Evolutionary conservation across 805 yeast species (phyloP).

Genomic region (Nematodospora valgi): DNA sequence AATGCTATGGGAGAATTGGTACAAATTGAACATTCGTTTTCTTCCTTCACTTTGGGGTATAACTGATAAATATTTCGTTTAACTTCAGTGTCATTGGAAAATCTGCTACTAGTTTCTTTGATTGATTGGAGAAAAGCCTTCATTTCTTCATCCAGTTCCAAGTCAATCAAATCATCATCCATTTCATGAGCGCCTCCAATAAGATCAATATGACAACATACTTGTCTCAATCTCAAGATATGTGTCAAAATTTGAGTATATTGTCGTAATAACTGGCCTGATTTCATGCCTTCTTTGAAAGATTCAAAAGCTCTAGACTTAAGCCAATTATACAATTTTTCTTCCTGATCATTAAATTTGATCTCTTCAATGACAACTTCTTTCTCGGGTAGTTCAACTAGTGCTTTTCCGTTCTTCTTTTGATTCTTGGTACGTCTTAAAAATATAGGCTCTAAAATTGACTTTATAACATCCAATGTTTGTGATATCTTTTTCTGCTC

Average conservation of each 20-base stretch:
- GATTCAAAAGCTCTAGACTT: conserved; percentile 63
- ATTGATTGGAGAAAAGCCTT: conserved; percentile 8
- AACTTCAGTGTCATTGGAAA: conserved; percentile 19
- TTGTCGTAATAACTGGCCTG: conserved; percentile 66
- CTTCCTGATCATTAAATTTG: conserved; percentile 63
- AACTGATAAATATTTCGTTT: conserved; percentile 24
- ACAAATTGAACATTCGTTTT: conserved; percentile 81
- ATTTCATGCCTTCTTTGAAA: conserved; percentile 53
- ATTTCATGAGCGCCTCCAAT: conserved; percentile 51
- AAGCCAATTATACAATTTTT: conserved; percentile 62
- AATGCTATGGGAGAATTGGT: conserved; percentile 60
- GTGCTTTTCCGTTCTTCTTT: conserved; percentile 66
- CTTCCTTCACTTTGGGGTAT: conserved; percentile 30
- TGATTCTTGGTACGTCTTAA: conserved; percentile 83
- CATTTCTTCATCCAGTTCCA: conserved; percentile 12
- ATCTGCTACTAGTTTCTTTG: conserved; percentile 9
- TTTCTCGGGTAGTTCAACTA: conserved; percentile 76
- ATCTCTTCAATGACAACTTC: conserved; percentile 67
- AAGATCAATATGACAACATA: conserved; percentile 79
- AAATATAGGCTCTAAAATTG: conserved; percentile 78
- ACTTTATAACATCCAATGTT: conserved; percentile 80
- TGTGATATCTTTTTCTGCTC: conserved; percentile 66
- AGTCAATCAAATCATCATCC: conserved; percentile 37
- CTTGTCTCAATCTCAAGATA: conserved; percentile 78
- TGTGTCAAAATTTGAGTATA: conserved; percentile 82